phyloP scores from a whole-genome alignment of 768 basidiomycete species.

The Amanita molliuscula region DNA sequence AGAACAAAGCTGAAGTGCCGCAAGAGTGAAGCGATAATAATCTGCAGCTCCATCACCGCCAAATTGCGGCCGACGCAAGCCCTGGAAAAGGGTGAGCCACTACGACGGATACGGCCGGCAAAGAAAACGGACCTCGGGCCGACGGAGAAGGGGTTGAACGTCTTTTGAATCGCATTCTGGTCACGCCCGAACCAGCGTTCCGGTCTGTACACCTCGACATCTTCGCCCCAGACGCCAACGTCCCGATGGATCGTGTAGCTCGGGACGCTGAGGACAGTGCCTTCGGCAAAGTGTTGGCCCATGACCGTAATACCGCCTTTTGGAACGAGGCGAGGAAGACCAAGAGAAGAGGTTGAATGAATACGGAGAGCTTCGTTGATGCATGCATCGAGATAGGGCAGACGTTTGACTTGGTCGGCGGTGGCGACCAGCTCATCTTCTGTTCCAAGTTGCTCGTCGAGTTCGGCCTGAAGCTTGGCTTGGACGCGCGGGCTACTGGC shows the following conservation, averaged over 20 bases:
- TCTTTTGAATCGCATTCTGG: constrained; percentile 46
- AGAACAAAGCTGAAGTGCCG: constrained; percentile 69
- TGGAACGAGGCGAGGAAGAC: constrained; percentile 73
- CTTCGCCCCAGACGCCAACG: constrained; percentile 62
- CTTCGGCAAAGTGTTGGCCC: constrained; percentile 56
- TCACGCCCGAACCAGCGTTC: constrained; percentile 81
- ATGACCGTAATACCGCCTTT: constrained; percentile 57
- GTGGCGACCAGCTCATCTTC: constrained; percentile 53
- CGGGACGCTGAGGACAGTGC: constrained; percentile 72
- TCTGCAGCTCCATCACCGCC: constrained; percentile 66
- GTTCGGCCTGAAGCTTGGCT: constrained; percentile 64
- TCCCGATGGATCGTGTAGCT: constrained; percentile 80
- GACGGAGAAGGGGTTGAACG: constrained; percentile 80
- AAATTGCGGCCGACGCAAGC: constrained; percentile 82
- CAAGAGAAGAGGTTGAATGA: constrained; percentile 77
- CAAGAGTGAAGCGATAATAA: constrained; percentile 76
- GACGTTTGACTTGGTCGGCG: constrained; percentile 58
- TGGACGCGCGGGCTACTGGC: constrained; percentile 58
- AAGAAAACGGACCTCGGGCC: constrained; percentile 53
- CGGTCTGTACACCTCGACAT: constrained; percentile 63
- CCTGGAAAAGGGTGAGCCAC: constrained; percentile 22
- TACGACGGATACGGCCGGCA: neutral
- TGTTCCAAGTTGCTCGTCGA: constrained; percentile 47
- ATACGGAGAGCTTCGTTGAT: constrained; percentile 81
- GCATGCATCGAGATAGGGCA: constrained; percentile 78